phyloP scores from a whole-genome alignment of 2,329 filamentous ascomycete genomes.

The Botrytis paeoniae region DNA sequence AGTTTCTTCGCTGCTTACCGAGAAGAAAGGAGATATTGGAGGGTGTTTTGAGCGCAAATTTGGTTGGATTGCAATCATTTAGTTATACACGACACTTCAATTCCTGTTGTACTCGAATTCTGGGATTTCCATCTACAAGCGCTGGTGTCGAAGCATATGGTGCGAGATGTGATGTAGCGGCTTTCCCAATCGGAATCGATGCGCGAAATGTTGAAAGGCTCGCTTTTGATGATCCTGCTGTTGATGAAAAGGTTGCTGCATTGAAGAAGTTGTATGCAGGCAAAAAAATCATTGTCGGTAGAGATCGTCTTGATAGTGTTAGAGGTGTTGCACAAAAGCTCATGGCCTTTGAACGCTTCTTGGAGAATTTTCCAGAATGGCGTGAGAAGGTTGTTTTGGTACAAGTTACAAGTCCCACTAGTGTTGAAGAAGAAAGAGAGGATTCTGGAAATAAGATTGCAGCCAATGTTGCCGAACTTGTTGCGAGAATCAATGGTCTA shows the following conservation, averaged over 20 bases:
- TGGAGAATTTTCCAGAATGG: slow-evolving; percentile 90
- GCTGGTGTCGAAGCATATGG: slow-evolving; percentile 87
- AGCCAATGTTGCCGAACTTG: slow-evolving; percentile 84
- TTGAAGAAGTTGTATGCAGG: slow-evolving; percentile 77
- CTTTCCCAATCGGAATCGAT: slow-evolving; percentile 94
- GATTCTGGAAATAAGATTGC: slow-evolving; percentile 77
- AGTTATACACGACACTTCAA: slow-evolving; percentile 94
- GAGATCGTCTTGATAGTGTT: slow-evolving; percentile 90
- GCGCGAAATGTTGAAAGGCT: slow-evolving; percentile 71
- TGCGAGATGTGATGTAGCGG: slow-evolving; percentile 82
- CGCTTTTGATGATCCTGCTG: slow-evolving; percentile 68
- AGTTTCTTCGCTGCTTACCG: slow-evolving; percentile 86
- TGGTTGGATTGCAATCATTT: slow-evolving; percentile 93
- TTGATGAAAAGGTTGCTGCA: slow-evolving; percentile 67
- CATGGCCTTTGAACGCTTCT: slow-evolving; percentile 88
- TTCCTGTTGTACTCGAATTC: slow-evolving; percentile 86
- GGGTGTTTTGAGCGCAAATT: slow-evolving; percentile 84
- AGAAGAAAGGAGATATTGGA: slow-evolving; percentile 87
- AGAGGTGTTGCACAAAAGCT: slow-evolving; percentile 94
- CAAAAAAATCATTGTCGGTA: slow-evolving; percentile 92
- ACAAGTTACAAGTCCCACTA: slow-evolving; percentile 88
- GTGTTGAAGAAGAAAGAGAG: slow-evolving; percentile 73
- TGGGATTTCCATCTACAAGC: slow-evolving; percentile 84
- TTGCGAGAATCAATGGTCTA: slow-evolving; percentile 85
- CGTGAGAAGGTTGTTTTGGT: slow-evolving; percentile 88